Base-by-base conservation (phyloP, 2,329 filamentous ascomycete genomes). In the Aspergillus ochraceus region DNA sequence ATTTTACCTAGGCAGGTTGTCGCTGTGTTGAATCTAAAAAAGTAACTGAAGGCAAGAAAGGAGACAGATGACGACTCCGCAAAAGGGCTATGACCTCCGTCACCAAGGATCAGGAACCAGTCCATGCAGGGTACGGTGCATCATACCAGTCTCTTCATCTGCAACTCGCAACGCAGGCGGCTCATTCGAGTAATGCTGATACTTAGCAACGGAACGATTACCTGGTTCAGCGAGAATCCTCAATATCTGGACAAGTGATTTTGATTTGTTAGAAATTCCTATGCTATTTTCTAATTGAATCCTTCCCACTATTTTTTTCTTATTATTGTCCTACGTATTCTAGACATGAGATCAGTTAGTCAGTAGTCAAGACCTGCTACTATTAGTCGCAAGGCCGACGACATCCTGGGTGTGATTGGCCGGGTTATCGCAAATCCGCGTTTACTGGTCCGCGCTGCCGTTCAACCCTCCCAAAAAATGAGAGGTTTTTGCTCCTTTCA, bases 121-220 rank as follows among this genome's bases (percentile, higher is more conserved):
- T 55, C 52, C 55, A 61, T 63, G 63, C 62, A 63, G 61, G 62
- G 61, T n/a, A 55, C 42, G 51, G 55, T 47, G 45, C 55, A 66
- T 58, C 50, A 58, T 54, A 62, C 54, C 50, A 49, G 60, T 60
- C 60, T 58, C 55, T 54, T 36, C 26, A 8, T 65, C 59, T 63
- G 55, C 60, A 56, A 32, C 24, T 32, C 47, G 47, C 32, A 59
- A 66, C 62, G 64, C 63, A 66, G 55, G 63, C 39, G 58, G 63
- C 64, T 63, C 52, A 59, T 66, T 66, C 26, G 55, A 61, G 64
- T 64, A 66, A 65, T 54, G 54, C 57, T 29, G 51, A 57, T 3
- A 45, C 10, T 39, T 32, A 32, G 32, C n/a, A 17, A 24, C n/a
- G n/a, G 14, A 17, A 20, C 24, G 32, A 14, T 9, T 19, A 53